Base-by-base conservation (phyloP, 140 eudicot genomes). In the Stevia rebaudiana region DNA sequence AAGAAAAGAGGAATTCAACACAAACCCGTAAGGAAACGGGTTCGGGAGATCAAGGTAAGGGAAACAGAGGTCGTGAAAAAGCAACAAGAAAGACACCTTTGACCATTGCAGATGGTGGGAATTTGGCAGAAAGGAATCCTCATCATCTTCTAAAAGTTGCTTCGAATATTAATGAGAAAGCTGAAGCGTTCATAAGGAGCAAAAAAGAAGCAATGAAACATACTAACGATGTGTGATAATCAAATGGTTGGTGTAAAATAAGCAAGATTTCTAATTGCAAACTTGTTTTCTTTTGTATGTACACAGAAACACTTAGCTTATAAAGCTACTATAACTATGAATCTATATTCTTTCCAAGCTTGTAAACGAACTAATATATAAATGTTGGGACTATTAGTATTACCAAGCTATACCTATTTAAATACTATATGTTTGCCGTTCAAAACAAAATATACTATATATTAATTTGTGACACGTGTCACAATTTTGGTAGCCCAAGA, bases 101-200 rank as follows among this genome's bases (percentile, higher is more conserved):
- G 71, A 41, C 15, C 47, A 75, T 65, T 12, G 13, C 15, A 13
- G 75, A 68, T 3, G 75, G 65, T 21, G 61, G 2, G 49, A 42
- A 42, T 10, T 46, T 75, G 75, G 70, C 75, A 31, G 65, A 66
- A 68, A 75, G 80, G 44, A 54, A 30, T 22, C n/a, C n/a, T n/a
- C 80, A n/a, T 61, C 80, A 68, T 75, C 66, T 68, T 61, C 31
- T 75, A 58, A 52, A 15, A 30, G 80, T 68, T 51, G n/a, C 75
- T 68, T 68, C 75, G 12, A 75, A 75, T 51, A 75, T 75, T 13
- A 75, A 75, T 33, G 75, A 75, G 75, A 75, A 75, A 60, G 80
- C 80, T 21, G 80, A 68, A 68, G 80, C 41, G 3, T 75, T 68
- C 56, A 75, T 75, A 75, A 75, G 75, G 65, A 75, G 80, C 70